These are phyloP conservation scores for Phaseolus coccineus DNA, from an alignment of 331 rosid species.

Conservation along the genomic window DNA sequence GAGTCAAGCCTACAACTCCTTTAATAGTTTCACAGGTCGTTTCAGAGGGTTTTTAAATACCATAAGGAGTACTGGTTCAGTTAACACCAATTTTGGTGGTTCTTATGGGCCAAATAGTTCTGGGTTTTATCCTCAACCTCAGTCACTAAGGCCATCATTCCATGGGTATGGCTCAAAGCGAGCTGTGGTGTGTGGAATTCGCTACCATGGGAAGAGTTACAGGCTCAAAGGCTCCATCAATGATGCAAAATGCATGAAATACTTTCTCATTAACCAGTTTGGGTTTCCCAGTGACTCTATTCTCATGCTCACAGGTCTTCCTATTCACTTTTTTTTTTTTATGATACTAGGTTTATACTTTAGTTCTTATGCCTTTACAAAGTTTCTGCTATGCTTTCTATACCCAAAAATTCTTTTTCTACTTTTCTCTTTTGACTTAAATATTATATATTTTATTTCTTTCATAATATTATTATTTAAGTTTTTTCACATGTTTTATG, in stretches of 20 bases:
- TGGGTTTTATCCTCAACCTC: conserved; percentile 38
- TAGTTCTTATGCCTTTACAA: too few species aligned
- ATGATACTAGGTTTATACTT: too few species aligned
- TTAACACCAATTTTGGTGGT: conserved; percentile 24
- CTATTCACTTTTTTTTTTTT: not conserved
- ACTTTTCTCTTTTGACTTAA: too few species aligned
- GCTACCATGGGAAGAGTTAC: conserved; percentile 46
- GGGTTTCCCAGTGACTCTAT: conserved; percentile 56
- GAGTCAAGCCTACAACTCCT: conserved; percentile 43
- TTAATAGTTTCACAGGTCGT: conserved; percentile 40
- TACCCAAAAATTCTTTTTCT: too few species aligned
- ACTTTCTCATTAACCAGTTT: conserved; percentile 50
- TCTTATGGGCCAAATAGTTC: conserved; percentile 27
- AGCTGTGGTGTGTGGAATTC: conserved; percentile 59
- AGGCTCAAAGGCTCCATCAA: conserved; percentile 52
- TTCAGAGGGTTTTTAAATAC: conserved; percentile 46
- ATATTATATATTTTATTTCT: too few species aligned
- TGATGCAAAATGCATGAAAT: conserved; percentile 55
- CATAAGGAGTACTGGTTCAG: conserved; percentile 30
- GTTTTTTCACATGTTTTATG: too few species aligned
- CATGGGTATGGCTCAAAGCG: conserved; percentile 50
- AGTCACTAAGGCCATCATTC: conserved; percentile 15
- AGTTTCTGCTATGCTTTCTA: too few species aligned
- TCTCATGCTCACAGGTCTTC: conserved; percentile 61
- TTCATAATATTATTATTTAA: too few species aligned